phyloP scores from a whole-genome alignment of 2,329 filamentous ascomycete genomes.

The Aspergillus bombycis region DNA sequence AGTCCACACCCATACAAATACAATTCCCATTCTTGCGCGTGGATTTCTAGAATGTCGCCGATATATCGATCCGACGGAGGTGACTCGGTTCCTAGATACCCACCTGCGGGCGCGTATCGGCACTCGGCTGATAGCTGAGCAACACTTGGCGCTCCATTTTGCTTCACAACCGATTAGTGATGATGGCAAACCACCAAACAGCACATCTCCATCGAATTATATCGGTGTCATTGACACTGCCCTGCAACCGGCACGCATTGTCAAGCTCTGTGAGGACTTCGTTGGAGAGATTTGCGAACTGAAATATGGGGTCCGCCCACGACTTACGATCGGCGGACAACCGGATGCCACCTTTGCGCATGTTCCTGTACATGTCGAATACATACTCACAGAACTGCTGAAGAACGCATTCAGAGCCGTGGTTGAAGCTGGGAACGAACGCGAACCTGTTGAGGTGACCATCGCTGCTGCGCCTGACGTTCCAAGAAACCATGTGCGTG shows the following conservation, averaged over 20 bases:
- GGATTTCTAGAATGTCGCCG: conserved; percentile 92
- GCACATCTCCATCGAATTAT: conserved; percentile 59
- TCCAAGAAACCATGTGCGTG: conserved; percentile 44
- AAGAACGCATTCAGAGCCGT: conserved; percentile 97
- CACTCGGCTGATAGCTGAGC: conserved; percentile 90
- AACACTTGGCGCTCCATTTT: conserved; percentile 89
- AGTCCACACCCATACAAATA: conserved; percentile 93
- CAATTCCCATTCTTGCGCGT: conserved; percentile 86
- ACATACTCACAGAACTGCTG: conserved; percentile 92
- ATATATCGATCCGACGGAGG: conserved; percentile 80
- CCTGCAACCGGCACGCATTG: conserved; percentile 76
- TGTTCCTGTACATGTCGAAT: conserved; percentile 94
- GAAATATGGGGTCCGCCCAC: conserved; percentile 87
- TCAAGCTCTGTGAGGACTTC: conserved; percentile 83
- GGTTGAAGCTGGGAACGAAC: conserved; percentile 77
- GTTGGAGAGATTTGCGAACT: conserved; percentile 97
- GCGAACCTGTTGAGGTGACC: conserved; percentile 85
- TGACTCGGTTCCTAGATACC: conserved; percentile 90
- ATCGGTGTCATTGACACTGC: conserved; percentile 96
- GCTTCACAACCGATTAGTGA: conserved; percentile 73
- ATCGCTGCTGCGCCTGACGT: conserved; percentile 73
- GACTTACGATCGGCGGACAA: conserved; percentile 79
- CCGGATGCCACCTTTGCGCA: conserved; percentile 88
- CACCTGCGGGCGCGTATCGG: conserved; percentile 93
- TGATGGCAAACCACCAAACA: conserved; percentile 30